Percentiles rank a stretch among this genome's conserved stretches.
phyloP scores from a whole-genome alignment of 1,284 basidiomycete genomes.

The Cryptococcus deneoformans region DNA sequence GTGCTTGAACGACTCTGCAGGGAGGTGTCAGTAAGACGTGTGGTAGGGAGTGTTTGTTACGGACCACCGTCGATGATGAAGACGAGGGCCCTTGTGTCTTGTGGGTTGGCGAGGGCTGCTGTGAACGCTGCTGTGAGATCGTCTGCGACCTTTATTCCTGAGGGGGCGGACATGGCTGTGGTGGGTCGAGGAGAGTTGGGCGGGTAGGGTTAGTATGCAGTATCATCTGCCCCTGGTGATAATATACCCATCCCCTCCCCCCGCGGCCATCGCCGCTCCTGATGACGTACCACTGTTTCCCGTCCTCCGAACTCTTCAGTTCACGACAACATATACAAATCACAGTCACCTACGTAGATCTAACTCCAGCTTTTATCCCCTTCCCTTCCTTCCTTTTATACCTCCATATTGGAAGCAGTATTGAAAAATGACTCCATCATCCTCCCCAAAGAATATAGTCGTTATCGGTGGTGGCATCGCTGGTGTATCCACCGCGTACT shows the following conservation, averaged over 20 bases:
- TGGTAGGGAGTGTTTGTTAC: too few species aligned
- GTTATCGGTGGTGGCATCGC: slow-evolving; percentile 66
- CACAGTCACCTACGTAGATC: too few species aligned
- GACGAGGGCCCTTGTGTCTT: slow-evolving; percentile 42
- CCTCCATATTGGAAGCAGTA: background rate
- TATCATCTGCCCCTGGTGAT: too few species aligned
- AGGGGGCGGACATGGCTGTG: slow-evolving; percentile 10
- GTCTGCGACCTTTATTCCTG: slow-evolving; percentile 47
- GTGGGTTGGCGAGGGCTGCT: slow-evolving; percentile 24
- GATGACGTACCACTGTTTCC: background rate
- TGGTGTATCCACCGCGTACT: slow-evolving; percentile 71
- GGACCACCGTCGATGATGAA: slow-evolving; percentile 46
- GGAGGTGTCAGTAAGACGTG: slow-evolving; percentile 15
- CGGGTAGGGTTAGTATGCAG: too few species aligned
- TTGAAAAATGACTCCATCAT: background rate
- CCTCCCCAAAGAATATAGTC: slow-evolving; percentile 29
- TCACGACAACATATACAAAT: too few species aligned
- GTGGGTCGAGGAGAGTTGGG: too few species aligned
- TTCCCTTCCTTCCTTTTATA: background rate
- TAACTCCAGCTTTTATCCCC: too few species aligned
- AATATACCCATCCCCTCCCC: background rate
- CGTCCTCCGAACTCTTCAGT: background rate
- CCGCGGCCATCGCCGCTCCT: background rate
- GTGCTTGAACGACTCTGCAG: slow-evolving; percentile 39
- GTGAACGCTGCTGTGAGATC: slow-evolving; percentile 39